phyloP scores from a whole-genome alignment of 2,329 filamentous ascomycete species.

The Fusarium citri region DNA sequence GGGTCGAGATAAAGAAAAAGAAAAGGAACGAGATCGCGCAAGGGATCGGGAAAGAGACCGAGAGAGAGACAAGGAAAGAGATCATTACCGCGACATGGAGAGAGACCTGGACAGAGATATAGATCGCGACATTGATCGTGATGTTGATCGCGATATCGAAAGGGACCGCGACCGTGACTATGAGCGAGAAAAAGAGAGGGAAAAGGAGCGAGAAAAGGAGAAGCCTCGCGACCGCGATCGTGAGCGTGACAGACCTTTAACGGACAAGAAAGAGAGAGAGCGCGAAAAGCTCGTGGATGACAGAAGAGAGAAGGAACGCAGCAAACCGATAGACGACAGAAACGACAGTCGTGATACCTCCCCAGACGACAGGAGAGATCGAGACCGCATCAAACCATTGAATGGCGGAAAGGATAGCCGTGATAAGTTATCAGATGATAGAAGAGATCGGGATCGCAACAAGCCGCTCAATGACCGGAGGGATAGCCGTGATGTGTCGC shows the following conservation, averaged over 20 bases:
- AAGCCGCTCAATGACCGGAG: background rate
- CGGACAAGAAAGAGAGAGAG: background rate
- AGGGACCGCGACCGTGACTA: conserved; percentile 4
- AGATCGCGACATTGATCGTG: conserved; percentile 14
- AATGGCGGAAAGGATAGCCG: background rate
- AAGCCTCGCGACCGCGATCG: conserved; percentile 7
- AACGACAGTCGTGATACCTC: conserved; percentile 8
- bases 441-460: background rate
- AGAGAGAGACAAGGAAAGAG: conserved; percentile 19
- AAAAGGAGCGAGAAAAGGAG: conserved; percentile 15
- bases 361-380: background rate
- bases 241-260: conserved; percentile 14
- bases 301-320: conserved; percentile 2
- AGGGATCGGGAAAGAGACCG: conserved; percentile 2
- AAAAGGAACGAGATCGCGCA: conserved; percentile 3
- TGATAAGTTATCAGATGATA: background rate
- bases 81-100: conserved; percentile 12
- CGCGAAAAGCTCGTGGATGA: background rate
- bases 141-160: conserved; percentile 10
- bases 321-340: conserved; percentile 1
- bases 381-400: background rate
- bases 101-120: conserved; percentile 10
- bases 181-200: conserved; percentile 12
- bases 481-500: background rate
- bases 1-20: background rate